Evolutionary conservation across 2,329 filamentous ascomycete genomes (phyloP), one percentile per base, ranked within the genome.

Genomic region (Didymella sp.): DNA sequence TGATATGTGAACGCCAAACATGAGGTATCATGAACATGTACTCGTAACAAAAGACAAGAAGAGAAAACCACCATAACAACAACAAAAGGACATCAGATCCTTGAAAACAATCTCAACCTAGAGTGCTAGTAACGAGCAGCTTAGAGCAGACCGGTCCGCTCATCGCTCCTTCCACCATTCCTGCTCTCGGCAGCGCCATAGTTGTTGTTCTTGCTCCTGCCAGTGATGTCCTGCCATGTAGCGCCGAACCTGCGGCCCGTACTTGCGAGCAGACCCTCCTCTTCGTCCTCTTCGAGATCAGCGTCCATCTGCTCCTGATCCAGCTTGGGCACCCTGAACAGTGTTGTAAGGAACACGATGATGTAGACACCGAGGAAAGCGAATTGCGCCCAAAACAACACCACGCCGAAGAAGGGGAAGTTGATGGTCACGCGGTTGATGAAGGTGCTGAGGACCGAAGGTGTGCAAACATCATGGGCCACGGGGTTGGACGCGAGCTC

Each of bases 311-410:
- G 87, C 42, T 85, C 84, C 53, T 94, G 82, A 67, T 94, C 87
- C 31, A 96, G 77, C 70, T 84, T 88, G 0, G 94, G 93, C 1
- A 92, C 87, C 38, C 89, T 87, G 82, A 98, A 89, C 0, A 97
- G 78, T 3, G 90, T 87, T 0, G 90, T 89, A 21, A 92, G 57
- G 66, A 96, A 90, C 12, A 96, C 88, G 51, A 96, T 78, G 9
- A 96, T 76, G 76, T 96, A 97, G 19, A 97, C 77, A 22, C 80
- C 89, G 40, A 99, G 78, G 79, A 99, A 98, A 12, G 85, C 90
- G 72, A 97, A 98, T 70, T 99, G 95, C 0, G 92, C 91, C 92
- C 93, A 99, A 76, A 98, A 99, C 65, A 91, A 85, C n/a, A 98
- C 80, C 11, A 89, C 87, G 11, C 95, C 95, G 71, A 99, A 96